phyloP scores from a whole-genome alignment of 2,329 filamentous ascomycete species.

The Aspergillus sergii region DNA sequence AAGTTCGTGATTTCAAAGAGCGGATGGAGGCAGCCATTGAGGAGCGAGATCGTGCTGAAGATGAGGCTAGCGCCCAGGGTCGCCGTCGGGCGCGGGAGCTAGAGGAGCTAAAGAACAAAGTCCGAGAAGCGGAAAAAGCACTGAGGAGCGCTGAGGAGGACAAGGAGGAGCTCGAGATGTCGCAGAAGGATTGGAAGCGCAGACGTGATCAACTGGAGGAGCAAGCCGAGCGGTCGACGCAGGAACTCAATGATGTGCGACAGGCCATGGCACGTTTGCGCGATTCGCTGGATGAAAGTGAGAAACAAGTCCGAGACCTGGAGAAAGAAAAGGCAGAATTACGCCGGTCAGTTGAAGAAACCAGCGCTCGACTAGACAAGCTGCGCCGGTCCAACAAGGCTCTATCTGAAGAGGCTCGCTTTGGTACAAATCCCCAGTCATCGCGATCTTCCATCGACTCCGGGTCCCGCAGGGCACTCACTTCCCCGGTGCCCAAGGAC shows the following conservation, averaged over 20 bases:
- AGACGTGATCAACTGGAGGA: slow-evolving; percentile 76
- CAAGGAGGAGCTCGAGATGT: slow-evolving; percentile 73
- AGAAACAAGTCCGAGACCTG: slow-evolving; percentile 78
- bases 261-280: slow-evolving; percentile 76
- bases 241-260: slow-evolving; percentile 75
- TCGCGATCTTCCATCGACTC: slow-evolving; percentile 64
- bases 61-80: slow-evolving; percentile 78
- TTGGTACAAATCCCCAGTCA: slow-evolving; percentile 52
- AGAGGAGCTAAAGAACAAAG: slow-evolving; percentile 78
- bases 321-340: slow-evolving; percentile 81
- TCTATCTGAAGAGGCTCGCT: slow-evolving; percentile 61
- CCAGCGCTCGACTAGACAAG: slow-evolving; percentile 75
- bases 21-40: slow-evolving; percentile 89
- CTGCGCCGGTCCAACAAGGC: slow-evolving; percentile 68
- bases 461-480: slow-evolving; percentile 45
- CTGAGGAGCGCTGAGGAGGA: slow-evolving; percentile 72
- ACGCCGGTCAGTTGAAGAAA: slow-evolving; percentile 75
- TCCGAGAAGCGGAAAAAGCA: slow-evolving; percentile 79
- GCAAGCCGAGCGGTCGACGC: slow-evolving; percentile 66
- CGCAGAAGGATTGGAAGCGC: slow-evolving; percentile 73
- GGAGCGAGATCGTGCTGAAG: slow-evolving; percentile 88
- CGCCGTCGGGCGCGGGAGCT: slow-evolving; percentile 78
- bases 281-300: slow-evolving; percentile 81
- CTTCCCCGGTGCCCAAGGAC: slow-evolving; percentile 50
- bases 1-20: slow-evolving; percentile 84